A percentile compares a stretch with the other conserved stretches of the same genome.
These are phyloP conservation scores for Malus hybrid DNA, from an alignment of 331 rosid genomes.

Conservation along the genomic window DNA sequence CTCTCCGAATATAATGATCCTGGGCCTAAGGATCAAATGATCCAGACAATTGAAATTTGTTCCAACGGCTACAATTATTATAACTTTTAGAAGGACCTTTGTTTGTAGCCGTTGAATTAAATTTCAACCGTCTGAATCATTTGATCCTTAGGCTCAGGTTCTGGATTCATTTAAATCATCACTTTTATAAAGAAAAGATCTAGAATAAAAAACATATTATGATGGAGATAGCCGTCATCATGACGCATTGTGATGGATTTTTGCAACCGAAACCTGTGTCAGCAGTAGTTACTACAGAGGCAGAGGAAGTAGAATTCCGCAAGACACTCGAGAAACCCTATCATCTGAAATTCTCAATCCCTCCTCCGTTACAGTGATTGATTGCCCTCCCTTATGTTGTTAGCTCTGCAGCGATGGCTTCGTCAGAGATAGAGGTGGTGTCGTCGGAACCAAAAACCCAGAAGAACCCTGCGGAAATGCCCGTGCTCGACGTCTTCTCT, in stretches of 20 bases:
- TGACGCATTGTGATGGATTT: no score
- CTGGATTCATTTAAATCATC: no score
- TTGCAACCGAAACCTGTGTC: no score
- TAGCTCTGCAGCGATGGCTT: slow-evolving; percentile 37
- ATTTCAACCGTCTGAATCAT: fast-evolving
- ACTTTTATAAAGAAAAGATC: no score
- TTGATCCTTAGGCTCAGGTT: no score
- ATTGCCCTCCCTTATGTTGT: neutral
- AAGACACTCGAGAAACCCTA: neutral
- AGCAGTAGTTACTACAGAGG: no score
- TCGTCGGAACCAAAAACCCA: slow-evolving; percentile 53
- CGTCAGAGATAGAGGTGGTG: slow-evolving; percentile 81
- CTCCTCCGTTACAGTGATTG: neutral
- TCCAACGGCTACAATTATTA: no score
- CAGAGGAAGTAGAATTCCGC: no score
- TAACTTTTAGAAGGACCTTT: no score
- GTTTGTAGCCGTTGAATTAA: fast-evolving
- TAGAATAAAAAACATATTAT: no score
- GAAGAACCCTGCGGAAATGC: slow-evolving; percentile 26
- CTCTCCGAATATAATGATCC: fast-evolving
- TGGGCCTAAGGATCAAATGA: no score
- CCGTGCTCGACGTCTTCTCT: slow-evolving; percentile 56
- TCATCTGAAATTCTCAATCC: neutral
- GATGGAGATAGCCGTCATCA: no score
- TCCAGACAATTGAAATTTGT: fast-evolving